These are phyloP conservation scores for Stephania cephalantha DNA, from an alignment of 164 flowering plant species.

Conservation along the genomic window DNA sequence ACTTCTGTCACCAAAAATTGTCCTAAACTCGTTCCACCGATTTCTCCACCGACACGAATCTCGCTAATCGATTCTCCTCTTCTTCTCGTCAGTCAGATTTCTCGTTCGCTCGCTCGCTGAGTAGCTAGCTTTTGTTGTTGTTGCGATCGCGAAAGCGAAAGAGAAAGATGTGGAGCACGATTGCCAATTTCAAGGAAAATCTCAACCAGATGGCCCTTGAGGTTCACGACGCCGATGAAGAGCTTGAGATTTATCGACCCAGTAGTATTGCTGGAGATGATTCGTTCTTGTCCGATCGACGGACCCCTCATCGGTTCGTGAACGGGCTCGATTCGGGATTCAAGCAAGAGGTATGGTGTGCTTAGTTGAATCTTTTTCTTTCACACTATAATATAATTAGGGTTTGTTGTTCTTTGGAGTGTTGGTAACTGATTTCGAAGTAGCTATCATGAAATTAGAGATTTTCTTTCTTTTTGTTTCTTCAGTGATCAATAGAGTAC, in stretches of 20 bases:
- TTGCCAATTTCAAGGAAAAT: slow-evolving; percentile 76
- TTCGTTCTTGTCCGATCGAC: slow-evolving; percentile 42
- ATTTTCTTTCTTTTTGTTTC: background rate
- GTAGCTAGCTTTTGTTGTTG: background rate
- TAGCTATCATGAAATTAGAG: background rate
- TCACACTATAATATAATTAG: background rate
- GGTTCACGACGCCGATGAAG: slow-evolving; percentile 70
- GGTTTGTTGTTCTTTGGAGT: background rate
- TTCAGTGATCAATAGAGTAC: background rate
- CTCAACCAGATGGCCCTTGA: slow-evolving; percentile 79
- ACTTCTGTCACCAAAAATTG: background rate
- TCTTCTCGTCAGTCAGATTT: background rate
- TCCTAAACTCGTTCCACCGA: background rate
- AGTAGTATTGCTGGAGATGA: slow-evolving; percentile 19
- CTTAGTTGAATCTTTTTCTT: background rate
- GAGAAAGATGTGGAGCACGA: slow-evolving; percentile 25
- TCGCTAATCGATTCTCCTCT: background rate
- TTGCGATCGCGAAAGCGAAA: background rate
- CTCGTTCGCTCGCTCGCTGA: background rate
- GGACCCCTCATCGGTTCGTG: slow-evolving; percentile 46
- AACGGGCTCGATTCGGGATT: slow-evolving; percentile 49
- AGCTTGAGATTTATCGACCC: slow-evolving; percentile 42
- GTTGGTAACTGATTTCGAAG: background rate
- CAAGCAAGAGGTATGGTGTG: slow-evolving; percentile 47
- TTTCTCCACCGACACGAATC: background rate